Evolutionary conservation across 768 basidiomycete species (phyloP), one percentile per base, ranked within the genome.

Genomic region (Rhodotorula diobovata): DNA sequence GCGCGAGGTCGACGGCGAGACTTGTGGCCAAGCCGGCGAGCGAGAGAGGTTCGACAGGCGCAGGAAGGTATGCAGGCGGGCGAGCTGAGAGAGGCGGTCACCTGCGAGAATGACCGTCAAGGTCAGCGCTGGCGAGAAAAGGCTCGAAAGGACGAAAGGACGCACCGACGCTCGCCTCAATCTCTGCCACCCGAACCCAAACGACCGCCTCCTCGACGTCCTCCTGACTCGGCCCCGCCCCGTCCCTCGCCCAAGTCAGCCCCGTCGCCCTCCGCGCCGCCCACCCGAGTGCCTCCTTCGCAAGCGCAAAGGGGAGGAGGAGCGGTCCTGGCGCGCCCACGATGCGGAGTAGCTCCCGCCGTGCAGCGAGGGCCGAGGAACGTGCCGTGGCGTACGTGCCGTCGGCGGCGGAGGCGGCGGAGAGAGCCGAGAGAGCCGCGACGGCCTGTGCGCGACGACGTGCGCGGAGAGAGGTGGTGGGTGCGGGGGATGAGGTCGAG

Each of bases 21-120:
- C 61, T 16, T 64, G 23, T 0, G 76, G 76, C 76, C 76, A 77
- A 21, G 67, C 25, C 0, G 72, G 45, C 10, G 72, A 73, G n/a
- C 70, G 72, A 3, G 70, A 66, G 43, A 75, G 62, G 72, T 70
- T 72, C 34, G 46, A 63, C 4, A 76, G 67, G 25, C 61, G 69
- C 18, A 73, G 57, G 75, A 76, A 76, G 37, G 75, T 73, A 67
- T 70, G 68, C 28, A 54, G 35, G 41, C 66, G 62, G 4, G 63
- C 37, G 25, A 73, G 63, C 43, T 10, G 32, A 34, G 67, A 37
- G 35, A 70, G 48, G 35, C 51, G 61, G 35, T 53, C 62, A 39
- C 67, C 66, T 67, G 70, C 35, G 15, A n/a, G n/a, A 4, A 45
- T 9, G 34, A 39, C 3, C 12, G 35, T 30, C 18, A 6, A 23